Base-by-base conservation (phyloP, 768 basidiomycete genomes). In the Mycena chlorophos region DNA sequence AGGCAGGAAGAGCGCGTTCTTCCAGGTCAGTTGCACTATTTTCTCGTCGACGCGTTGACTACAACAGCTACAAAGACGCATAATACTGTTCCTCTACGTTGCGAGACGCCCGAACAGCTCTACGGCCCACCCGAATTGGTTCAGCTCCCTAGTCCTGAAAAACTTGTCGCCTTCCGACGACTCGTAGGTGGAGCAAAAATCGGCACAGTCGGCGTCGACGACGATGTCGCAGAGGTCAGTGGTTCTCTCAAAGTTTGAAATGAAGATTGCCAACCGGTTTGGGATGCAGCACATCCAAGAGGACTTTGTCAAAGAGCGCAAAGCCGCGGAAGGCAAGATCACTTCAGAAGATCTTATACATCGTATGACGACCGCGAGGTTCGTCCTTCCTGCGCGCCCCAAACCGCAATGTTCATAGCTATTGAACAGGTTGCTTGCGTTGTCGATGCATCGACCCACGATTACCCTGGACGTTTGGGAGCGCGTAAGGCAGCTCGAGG, bases 361-460 rank as follows among this genome's bases (percentile, higher is more conserved):
- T 49, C 72, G 82, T 49, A 88, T 92, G 82, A 79, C 80, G 39
- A 66, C 89, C 16, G 84, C 89, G 26, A 85, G 85, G 90, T 91
- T 40, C 51, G 80, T 64, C 23, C 10, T 30, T 42, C 26, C 57
- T 25, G 14, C 56, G 38, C 51, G 48, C 31, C 16, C 38, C 10
- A 25, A 37, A 17, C 34, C 5, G 28, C 19, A 38, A 63, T 23
- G 19, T 62, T 23, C 34, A 6, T 10, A 28, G 19, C 49, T 57
- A 37, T 42, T 31, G 5, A 16, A 43, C 62, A 91, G 89, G 58
- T 71, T 89, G 56, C 64, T 87, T 43, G 83, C 88, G 1, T 72
- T 87, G 16, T 87, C 87, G 6, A 64, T 77, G 54, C 82, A 88
- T 58, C 75, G 81, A 58, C 58, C 67, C 13, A 78, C 82, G 49